Base-by-base conservation (phyloP, 495 filamentous ascomycete genomes). In the Neurospora intermedia region DNA sequence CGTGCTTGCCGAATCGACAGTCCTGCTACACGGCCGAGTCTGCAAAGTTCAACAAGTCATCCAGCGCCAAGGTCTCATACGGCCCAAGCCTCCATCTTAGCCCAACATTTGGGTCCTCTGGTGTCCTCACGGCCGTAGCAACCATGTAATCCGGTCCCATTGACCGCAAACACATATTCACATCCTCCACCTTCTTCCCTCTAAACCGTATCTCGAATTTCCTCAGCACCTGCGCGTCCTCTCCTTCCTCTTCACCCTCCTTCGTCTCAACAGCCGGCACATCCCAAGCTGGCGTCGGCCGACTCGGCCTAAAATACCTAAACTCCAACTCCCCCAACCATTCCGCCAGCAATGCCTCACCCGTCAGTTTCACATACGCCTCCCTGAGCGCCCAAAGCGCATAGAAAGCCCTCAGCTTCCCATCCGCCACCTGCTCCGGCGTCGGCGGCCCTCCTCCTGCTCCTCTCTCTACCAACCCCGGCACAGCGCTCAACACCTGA, bases 301-400 rank as follows among this genome's bases (percentile, higher is more conserved):
- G 69, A 41, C 83, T 80, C 41, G 84, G 76, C 42, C 76, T 70
- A 45, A 84, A 83, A 41, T 72, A 62, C 35, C 73, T 66, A 35
- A 85, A 84, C 76, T 85, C 83, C 23, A 86, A 75, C 75, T 91
- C 87, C 69, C 83, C 80, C 71, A 97, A 79, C 94, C 93, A 97
- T 3, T 86, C 84, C 4, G 94, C 94, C 43, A 97, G 82, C 69
- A 98, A 83, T 20, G 93, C 94, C 76, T 97, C 94, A 40, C 94
- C 94, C 10, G 92, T 93, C 88, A 98, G 89, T 87, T 98, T 98
- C 75, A 98, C 89, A 82, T 94, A 98, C 1, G 94, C 92, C 82
- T 97, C 94, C 76, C 96, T 92, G 71, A 96, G 85, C 71, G 91
- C 93, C 93, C 93, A 97, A 75, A 91, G 92, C 3, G 94, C 89